Evolutionary conservation across 805 yeast genomes (phyloP).

Genomic region (Starmerella bombicola): DNA sequence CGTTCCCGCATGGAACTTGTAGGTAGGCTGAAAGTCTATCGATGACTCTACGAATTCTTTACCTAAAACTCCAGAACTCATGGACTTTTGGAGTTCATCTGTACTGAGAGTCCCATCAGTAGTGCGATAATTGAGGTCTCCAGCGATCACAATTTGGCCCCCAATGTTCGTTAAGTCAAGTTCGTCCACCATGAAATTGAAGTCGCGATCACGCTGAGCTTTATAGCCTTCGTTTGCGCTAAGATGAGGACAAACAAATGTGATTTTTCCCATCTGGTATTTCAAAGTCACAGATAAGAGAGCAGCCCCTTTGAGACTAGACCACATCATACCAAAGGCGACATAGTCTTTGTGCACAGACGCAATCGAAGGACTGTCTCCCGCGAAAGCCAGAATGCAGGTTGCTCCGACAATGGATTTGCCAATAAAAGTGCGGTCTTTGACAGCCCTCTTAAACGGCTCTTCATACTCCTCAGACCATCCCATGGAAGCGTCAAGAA

Average conservation of each 20-base stretch:
- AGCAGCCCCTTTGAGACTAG: conserved; percentile 66
- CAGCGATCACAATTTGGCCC: conserved; percentile 58
- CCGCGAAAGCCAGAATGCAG: conserved; percentile 24
- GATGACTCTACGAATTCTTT: conserved; percentile 53
- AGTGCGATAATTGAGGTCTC: conserved; percentile 76
- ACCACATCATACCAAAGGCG: conserved; percentile 40
- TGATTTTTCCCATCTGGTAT: conserved; percentile 32
- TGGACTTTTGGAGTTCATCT: conserved; percentile 43
- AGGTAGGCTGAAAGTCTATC: conserved; percentile 67
- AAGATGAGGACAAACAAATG: conserved; percentile 61
- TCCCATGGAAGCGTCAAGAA: conserved; percentile 26
- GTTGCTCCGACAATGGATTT: conserved; percentile 25
- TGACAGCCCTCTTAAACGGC: conserved; percentile 25
- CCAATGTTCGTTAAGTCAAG: conserved; percentile 48
- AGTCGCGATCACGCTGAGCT: conserved; percentile 42
- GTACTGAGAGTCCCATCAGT: conserved; percentile 25
- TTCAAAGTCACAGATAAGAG: conserved; percentile 39
- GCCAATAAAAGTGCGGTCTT: conserved; percentile 20
- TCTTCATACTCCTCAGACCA: conserved; percentile 17
- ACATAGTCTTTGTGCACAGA: conserved; percentile 14
- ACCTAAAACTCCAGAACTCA: conserved; percentile 37
- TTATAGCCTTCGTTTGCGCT: conserved; percentile 66
- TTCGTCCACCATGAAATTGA: conserved; percentile 38
- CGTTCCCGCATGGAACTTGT: conserved; percentile 47
- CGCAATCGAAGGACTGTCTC: conserved; percentile 32